Percentiles rank a stretch among this genome's conserved stretches.
Conservation (phyloP, 352 stramenopile species). For the Phytopythium delawarense region DNA sequence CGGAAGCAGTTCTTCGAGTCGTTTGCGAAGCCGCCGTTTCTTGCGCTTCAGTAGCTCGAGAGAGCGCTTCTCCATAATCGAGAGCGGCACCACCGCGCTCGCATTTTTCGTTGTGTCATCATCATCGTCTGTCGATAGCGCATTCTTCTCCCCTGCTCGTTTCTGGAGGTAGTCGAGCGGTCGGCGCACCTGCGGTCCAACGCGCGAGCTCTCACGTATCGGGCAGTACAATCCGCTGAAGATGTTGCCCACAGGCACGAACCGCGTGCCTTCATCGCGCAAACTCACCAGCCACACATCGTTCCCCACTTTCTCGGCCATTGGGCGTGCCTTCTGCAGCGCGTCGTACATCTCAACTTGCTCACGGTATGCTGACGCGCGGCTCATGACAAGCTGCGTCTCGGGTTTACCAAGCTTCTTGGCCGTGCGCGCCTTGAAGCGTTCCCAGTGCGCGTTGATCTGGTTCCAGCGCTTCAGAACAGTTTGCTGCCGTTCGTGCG, state of each 20-base stretch:
- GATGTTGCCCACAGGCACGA: conserved; percentile 89
- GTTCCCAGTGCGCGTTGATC: conserved; percentile 66
- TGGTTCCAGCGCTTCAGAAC: conserved; percentile 65
- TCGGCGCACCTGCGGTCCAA: conserved; percentile 49
- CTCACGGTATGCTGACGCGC: conserved; percentile 79
- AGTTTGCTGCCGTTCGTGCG: conserved; percentile 64
- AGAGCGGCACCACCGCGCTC: conserved; percentile 9
- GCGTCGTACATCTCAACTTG: conserved; percentile 89
- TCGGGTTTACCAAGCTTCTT: conserved; percentile 57
- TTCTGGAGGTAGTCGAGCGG: conserved; percentile 48
- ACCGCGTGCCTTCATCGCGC: conserved; percentile 80
- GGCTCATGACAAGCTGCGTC: conserved; percentile 85
- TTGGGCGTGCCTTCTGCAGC: conserved; percentile 80
- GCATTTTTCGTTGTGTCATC: not conserved
- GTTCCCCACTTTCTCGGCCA: conserved; percentile 82
- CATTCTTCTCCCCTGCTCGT: not conserved
- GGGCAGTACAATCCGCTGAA: conserved; percentile 91
- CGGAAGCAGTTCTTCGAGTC: conserved; percentile 55
- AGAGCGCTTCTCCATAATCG: conserved; percentile 52
- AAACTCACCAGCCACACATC: conserved; percentile 91
- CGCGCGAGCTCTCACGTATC: conserved; percentile 62
- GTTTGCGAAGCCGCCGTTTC: conserved; percentile 64
- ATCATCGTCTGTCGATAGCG: not conserved
- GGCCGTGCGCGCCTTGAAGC: conserved; percentile 55
- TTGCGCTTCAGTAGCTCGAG: conserved; percentile 46